Evolutionary conservation across 345 rosid genomes (phyloP), one percentile per base, ranked within the genome.

Genomic region (Citrus sp.): DNA sequence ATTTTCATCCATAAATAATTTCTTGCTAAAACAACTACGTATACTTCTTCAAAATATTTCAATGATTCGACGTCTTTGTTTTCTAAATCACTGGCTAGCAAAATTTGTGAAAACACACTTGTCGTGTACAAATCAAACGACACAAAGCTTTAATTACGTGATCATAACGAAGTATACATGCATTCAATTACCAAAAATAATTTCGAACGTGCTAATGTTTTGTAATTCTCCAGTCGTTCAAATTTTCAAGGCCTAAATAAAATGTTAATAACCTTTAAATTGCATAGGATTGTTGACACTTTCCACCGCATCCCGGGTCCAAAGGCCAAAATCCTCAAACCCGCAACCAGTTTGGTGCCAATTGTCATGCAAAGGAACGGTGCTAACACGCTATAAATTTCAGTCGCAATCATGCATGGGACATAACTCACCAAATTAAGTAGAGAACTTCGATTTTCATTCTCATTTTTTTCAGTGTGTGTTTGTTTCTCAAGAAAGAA

Each of bases 291-390:
- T 16, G 12, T 27, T 46, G 30, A 37, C 9, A 3, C 0, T 12
- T 35, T 56, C 34, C n/a, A 51, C 55, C 2, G 27, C 3, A 10
- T 28, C 63, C 72, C 81, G 37, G 66, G 77, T 78, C 77, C 18
- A 12, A 27, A 0, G 77, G 49, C 49, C 40, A 60, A 73, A 37
- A 27, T 40, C 32, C 7, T 56, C n/a, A 66, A 18, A 61, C 69
- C 62, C n/a, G 21, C 56, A 66, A 54, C 73, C 55, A 55, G 22
- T 49, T 58, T 9, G 42, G 25, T 6, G 54, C 34, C 59, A 42
- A 25, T 18, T 18, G 70, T 37, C 70, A 38, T 34, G 34, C 22
- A 10, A 46, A 24, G 24, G 22, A n/a, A 28, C 6, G 51, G 59
- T 35, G 27, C 3, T 4, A 9, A 22, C 13, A 12, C 5, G 30